Evolutionary conservation across 2,329 filamentous ascomycete genomes (phyloP).

Genomic region (Fusarium continuum): DNA sequence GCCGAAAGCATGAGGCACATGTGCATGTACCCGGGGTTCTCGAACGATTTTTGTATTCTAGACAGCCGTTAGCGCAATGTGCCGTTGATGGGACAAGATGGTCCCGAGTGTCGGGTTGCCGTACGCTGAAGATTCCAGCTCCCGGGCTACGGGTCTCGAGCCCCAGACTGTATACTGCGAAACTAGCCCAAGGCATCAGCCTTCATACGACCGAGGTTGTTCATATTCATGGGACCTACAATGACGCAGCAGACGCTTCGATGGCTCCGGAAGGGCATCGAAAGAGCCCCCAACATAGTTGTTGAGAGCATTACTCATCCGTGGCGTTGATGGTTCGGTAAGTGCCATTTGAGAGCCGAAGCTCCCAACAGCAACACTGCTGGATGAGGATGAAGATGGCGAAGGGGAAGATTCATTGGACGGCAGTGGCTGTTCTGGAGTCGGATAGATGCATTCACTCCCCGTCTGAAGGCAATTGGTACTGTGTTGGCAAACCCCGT

Average conservation of each 20-base stretch:
- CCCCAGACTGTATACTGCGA: constrained; percentile 54
- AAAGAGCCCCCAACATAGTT: constrained; percentile 48
- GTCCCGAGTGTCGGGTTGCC: constrained; percentile 17
- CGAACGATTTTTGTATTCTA: constrained; percentile 55
- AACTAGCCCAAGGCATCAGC: constrained; percentile 45
- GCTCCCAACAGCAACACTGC: constrained; percentile 17
- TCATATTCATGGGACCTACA: constrained; percentile 32
- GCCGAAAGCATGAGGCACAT: constrained; percentile 56
- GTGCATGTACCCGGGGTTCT: constrained; percentile 57
- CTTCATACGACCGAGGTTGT: background rate
- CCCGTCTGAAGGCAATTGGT: constrained; percentile 58
- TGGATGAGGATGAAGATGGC: constrained; percentile 28
- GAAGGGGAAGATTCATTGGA: constrained; percentile 40
- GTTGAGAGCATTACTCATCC: constrained; percentile 36
- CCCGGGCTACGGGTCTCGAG: constrained; percentile 51
- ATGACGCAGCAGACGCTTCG: constrained; percentile 45
- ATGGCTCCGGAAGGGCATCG: constrained; percentile 45
- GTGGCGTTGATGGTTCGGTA: constrained; percentile 26
- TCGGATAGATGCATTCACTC: constrained; percentile 53
- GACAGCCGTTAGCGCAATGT: constrained; percentile 22
- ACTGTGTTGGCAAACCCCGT: constrained; percentile 45
- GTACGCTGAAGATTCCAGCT: constrained; percentile 46
- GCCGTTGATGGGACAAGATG: background rate
- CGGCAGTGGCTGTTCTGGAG: constrained; percentile 38
- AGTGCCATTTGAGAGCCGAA: constrained; percentile 26